Evolutionary conservation across 2,329 filamentous ascomycete species (phyloP).

Genomic region (Davidsoniella virescens): DNA sequence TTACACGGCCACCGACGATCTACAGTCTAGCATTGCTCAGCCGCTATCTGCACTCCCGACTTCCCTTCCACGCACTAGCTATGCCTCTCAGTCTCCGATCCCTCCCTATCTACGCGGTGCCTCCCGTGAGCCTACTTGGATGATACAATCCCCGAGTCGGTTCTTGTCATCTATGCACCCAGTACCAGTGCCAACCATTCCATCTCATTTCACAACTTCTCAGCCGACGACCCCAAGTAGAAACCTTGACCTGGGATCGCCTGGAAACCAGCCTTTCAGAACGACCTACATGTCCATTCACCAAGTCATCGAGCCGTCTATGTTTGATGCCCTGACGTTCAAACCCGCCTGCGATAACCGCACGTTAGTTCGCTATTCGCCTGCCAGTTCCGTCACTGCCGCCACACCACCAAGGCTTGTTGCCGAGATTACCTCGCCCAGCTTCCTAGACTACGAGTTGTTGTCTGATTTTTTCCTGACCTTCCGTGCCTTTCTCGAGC

Average conservation of each 20-base stretch:
- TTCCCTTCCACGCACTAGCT: conserved; percentile 8
- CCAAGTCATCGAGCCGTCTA: conserved; percentile 47
- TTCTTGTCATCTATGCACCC: conserved; percentile 6
- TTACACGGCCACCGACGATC: conserved; percentile 58
- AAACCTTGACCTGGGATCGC: not conserved
- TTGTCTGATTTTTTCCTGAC: conserved; percentile 97
- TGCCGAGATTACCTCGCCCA: conserved; percentile 90
- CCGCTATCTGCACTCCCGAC: conserved; percentile 2
- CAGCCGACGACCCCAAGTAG: conserved; percentile 21
- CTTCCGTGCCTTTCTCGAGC: conserved; percentile 71
- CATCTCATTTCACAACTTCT: conserved; percentile 14
- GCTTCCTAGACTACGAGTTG: conserved; percentile 90
- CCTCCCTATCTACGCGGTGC: conserved; percentile 7
- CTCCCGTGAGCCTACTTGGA: conserved; percentile 12
- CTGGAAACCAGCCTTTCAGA: conserved; percentile 18
- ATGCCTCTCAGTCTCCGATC: conserved; percentile 2
- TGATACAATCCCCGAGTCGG: conserved; percentile 7
- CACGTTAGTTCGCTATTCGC: conserved; percentile 66
- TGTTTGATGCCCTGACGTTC: conserved; percentile 69
- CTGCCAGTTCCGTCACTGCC: conserved; percentile 59
- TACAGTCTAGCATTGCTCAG: conserved; percentile 8
- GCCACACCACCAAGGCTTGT: conserved; percentile 83
- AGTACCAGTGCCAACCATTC: not conserved
- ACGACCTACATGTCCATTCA: conserved; percentile 34
- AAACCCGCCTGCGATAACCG: conserved; percentile 66